Evolutionary conservation across 306 rosid species (phyloP).

Genomic region (Urtica urens): DNA sequence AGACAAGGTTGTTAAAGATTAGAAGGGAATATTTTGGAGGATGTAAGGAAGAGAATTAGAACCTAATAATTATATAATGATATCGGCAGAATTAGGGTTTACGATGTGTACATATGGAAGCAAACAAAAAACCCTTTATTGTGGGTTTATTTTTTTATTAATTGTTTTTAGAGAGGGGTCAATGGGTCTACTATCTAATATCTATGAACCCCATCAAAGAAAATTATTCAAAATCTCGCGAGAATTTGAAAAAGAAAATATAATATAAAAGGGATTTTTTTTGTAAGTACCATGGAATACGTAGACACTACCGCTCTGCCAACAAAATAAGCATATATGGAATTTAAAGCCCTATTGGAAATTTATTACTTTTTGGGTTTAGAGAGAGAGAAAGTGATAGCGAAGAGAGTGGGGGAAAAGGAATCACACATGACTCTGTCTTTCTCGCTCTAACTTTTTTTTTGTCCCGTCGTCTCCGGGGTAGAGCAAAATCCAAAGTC

Average conservation of each 20-base stretch:
- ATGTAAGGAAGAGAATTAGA: conserved; percentile 27
- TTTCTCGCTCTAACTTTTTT: conserved; percentile 44
- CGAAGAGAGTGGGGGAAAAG: conserved; percentile 56
- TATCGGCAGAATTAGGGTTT: conserved; percentile 35
- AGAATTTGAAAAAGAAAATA: conserved; percentile 21
- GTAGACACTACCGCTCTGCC: conserved; percentile 21
- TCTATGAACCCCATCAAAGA: background rate
- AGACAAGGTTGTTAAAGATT: conserved; percentile 33
- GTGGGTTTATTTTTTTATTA: conserved; percentile 21
- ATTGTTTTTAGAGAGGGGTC: conserved; percentile 27
- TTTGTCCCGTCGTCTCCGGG: conserved; percentile 57
- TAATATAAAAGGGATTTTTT: conserved; percentile 13
- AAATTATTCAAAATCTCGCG: conserved; percentile 19
- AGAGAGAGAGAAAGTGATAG: conserved; percentile 17
- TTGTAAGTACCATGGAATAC: conserved; percentile 5
- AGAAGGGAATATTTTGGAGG: conserved; percentile 34
- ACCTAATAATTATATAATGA: conserved; percentile 11
- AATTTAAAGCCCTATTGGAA: conserved; percentile 10
- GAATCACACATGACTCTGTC: conserved; percentile 47
- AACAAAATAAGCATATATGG: conserved; percentile 24
- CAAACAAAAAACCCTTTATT: conserved; percentile 42
- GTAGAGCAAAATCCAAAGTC: conserved; percentile 36
- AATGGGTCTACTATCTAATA: conserved; percentile 10
- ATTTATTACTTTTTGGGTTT: conserved; percentile 6
- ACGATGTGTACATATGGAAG: conserved; percentile 28